phyloP scores from a whole-genome alignment of 257 asterid genomes.

The Verbena officinalis region DNA sequence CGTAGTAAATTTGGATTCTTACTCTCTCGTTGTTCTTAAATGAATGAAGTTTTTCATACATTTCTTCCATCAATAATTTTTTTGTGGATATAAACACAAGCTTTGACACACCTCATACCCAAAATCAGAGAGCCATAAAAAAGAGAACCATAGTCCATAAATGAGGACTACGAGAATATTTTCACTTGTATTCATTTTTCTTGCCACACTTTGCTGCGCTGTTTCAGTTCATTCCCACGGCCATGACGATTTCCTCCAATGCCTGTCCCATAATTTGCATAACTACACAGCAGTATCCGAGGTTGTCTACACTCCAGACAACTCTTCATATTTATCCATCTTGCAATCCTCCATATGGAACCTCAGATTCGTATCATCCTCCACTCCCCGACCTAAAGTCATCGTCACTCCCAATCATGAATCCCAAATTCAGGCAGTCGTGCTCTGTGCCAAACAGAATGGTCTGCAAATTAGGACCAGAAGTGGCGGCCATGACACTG shows the following conservation, averaged over 20 bases:
- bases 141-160: not conserved
- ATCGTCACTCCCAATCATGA: conserved; percentile 27
- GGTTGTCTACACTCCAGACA: conserved; percentile 20
- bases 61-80: too few species aligned
- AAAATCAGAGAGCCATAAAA: too few species aligned
- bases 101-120: not conserved
- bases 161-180: not conserved
- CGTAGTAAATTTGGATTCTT: too few species aligned
- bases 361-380: conserved; percentile 19
- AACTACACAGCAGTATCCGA: not conserved
- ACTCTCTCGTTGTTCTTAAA: too few species aligned
- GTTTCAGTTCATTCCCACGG: not conserved
- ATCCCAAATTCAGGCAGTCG: conserved; percentile 23
- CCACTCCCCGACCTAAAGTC: conserved; percentile 20
- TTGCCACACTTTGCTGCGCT: not conserved
- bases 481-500: conserved; percentile 49
- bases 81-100: not conserved
- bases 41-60: too few species aligned
- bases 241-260: conserved; percentile 16
- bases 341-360: conserved; percentile 21
- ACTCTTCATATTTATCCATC: conserved; percentile 24
- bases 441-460: conserved; percentile 22
- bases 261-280: conserved; percentile 4
- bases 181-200: not conserved
- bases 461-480: conserved; percentile 30